These are phyloP conservation scores for Immersiporthe knoxdaviesiana DNA, from an alignment of 2,329 filamentous ascomycete genomes.

Conservation along the genomic window DNA sequence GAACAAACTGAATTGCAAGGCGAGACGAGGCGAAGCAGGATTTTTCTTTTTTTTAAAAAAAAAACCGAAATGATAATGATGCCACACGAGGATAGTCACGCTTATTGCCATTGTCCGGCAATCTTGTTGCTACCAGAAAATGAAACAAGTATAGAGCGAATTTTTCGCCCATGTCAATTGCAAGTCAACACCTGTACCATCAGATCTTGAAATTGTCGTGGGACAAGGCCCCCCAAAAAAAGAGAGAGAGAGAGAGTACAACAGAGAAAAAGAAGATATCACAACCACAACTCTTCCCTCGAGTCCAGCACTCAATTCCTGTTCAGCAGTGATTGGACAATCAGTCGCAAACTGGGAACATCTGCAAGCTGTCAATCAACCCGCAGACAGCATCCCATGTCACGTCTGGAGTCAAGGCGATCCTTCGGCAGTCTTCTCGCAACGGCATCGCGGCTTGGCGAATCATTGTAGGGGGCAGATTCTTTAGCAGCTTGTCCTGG, in stretches of 20 bases:
- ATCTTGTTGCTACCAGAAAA: too few species aligned
- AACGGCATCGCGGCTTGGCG: neutral
- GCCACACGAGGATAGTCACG: neutral
- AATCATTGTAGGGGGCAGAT: slow-evolving; percentile 23
- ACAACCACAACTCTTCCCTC: neutral
- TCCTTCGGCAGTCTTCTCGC: neutral
- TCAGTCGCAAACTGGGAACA: neutral
- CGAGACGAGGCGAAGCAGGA: neutral
- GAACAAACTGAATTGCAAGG: neutral
- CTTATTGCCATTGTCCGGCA: neutral
- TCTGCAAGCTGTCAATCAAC: neutral
- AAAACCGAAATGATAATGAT: neutral
- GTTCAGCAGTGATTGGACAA: accelerated
- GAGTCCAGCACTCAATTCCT: too few species aligned
- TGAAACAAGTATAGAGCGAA: neutral
- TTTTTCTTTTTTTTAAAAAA: too few species aligned
- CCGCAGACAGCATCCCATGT: slow-evolving; percentile 16
- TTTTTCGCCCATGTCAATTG: neutral
- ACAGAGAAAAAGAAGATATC: neutral
- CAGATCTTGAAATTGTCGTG: neutral
- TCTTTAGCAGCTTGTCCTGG: slow-evolving; percentile 31
- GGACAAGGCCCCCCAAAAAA: neutral
- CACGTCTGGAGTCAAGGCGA: slow-evolving; percentile 1
- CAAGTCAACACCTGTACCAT: neutral
- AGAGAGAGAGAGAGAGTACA: too few species aligned